These are phyloP conservation scores for Codiaeum variegatum DNA, from an alignment of 441 rosid species.

Conservation along the genomic window DNA sequence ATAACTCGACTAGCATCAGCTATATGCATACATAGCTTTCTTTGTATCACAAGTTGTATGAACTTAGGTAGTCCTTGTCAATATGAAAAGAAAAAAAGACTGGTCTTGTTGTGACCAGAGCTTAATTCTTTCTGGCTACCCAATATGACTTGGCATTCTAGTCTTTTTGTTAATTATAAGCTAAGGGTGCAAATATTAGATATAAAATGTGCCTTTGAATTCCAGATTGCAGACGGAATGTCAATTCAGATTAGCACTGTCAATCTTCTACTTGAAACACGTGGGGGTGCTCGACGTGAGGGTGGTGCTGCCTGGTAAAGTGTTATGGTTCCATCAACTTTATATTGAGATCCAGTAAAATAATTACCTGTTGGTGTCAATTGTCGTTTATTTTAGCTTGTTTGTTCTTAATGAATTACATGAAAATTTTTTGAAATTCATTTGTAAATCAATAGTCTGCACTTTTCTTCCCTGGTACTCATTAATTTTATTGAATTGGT, in stretches of 20 bases:
- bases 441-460: too few relatives aligned
- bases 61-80: neutral
- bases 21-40: neutral
- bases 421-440: too few relatives aligned
- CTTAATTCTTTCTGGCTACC: neutral
- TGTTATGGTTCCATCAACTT: constrained; percentile 10
- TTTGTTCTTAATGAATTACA: too few relatives aligned
- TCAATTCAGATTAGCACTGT: constrained; percentile 75
- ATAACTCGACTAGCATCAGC: neutral
- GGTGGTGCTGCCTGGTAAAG: constrained; percentile 92
- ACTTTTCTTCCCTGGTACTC: too few relatives aligned
- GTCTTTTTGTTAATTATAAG: neutral
- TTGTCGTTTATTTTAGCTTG: neutral
- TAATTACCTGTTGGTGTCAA: neutral
- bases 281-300: constrained; percentile 55
- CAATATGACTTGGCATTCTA: neutral
- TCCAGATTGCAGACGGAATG: constrained; percentile 99
- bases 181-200: neutral
- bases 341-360: neutral
- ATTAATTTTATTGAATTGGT: too few relatives aligned
- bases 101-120: neutral
- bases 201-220: constrained; percentile 9
- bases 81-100: neutral
- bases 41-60: neutral
- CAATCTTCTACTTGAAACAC: constrained; percentile 91